A percentile compares a stretch with the other conserved stretches of the same genome.
phyloP scores from a whole-genome alignment of 225 moss, liverwort and hornwort genomes.

The Neckera pumila region DNA sequence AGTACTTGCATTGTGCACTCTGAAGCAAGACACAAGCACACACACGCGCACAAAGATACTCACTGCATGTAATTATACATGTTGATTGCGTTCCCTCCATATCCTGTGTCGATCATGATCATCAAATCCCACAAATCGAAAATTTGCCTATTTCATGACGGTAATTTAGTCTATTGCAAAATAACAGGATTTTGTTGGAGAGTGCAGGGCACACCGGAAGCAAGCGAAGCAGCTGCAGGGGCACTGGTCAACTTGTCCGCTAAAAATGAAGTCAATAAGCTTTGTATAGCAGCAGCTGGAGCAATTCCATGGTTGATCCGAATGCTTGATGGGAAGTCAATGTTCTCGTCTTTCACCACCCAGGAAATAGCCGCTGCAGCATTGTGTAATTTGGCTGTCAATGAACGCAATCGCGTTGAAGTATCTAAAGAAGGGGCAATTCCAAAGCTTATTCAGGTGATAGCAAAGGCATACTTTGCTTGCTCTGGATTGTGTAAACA shows the following conservation, averaged over 20 bases:
- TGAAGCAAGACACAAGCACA: background rate
- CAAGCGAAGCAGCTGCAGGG: constrained; percentile 38
- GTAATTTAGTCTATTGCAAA: background rate
- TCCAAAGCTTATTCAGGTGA: constrained; percentile 37
- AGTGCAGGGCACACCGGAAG: constrained; percentile 31
- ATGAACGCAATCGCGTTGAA: constrained; percentile 29
- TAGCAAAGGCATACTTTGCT: background rate
- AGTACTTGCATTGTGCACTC: background rate
- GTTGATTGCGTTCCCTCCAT: background rate
- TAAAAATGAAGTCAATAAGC: constrained; percentile 41
- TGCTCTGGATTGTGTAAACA: background rate
- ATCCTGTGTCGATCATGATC: background rate
- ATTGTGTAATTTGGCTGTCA: constrained; percentile 41
- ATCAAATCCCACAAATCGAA: background rate
- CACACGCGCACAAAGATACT: background rate
- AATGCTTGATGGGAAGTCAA: constrained; percentile 30
- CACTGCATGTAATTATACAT: background rate
- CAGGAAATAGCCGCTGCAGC: constrained; percentile 43
- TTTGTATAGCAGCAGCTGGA: constrained; percentile 40
- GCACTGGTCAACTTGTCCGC: constrained; percentile 44
- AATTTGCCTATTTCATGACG: background rate
- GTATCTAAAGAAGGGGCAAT: constrained; percentile 28
- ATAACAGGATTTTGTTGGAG: background rate
- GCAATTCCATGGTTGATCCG: constrained; percentile 36
- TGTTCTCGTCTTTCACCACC: constrained; percentile 17